A percentile compares a stretch with the other conserved stretches of the same genome.
These are phyloP conservation scores for Neurospora africana DNA, from an alignment of 495 filamentous ascomycete species.

Conservation along the genomic window DNA sequence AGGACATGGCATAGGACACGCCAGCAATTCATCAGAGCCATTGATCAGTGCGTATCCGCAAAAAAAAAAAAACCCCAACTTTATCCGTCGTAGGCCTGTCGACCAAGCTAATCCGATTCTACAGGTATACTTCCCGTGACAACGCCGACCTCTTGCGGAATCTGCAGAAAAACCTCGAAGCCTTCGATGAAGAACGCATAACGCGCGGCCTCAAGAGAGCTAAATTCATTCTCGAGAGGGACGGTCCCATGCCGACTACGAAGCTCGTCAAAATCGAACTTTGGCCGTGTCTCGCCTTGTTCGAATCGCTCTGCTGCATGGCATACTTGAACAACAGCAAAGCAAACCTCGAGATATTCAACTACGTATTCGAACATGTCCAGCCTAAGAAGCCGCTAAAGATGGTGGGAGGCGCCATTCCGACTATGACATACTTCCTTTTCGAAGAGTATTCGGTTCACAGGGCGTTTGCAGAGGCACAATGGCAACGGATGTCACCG, in stretches of 20 bases:
- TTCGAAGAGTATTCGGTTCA: slow-evolving; percentile 55
- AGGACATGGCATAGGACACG: slow-evolving; percentile 63
- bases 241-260: slow-evolving; percentile 19
- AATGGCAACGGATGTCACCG: slow-evolving; percentile 51
- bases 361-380: slow-evolving; percentile 64
- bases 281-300: slow-evolving; percentile 36
- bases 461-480: slow-evolving; percentile 54
- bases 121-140: neutral
- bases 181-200: slow-evolving; percentile 30
- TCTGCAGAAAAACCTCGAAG: slow-evolving; percentile 34
- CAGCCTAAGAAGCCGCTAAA: slow-evolving; percentile 63
- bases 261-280: slow-evolving; percentile 23
- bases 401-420: slow-evolving; percentile 55
- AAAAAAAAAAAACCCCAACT: neutral
- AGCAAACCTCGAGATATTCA: slow-evolving; percentile 44
- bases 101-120: neutral
- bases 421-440: slow-evolving; percentile 70
- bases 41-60: slow-evolving; percentile 32
- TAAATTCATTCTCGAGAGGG: slow-evolving; percentile 27
- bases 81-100: neutral
- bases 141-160: slow-evolving; percentile 17
- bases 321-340: slow-evolving; percentile 29
- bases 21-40: slow-evolving; percentile 10
- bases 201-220: slow-evolving; percentile 26
- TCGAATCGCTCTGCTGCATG: slow-evolving; percentile 44